Percentiles rank a stretch among this genome's conserved stretches.
These are phyloP conservation scores for Terfezia boudieri DNA, from an alignment of 495 filamentous ascomycete species.

Conservation along the genomic window DNA sequence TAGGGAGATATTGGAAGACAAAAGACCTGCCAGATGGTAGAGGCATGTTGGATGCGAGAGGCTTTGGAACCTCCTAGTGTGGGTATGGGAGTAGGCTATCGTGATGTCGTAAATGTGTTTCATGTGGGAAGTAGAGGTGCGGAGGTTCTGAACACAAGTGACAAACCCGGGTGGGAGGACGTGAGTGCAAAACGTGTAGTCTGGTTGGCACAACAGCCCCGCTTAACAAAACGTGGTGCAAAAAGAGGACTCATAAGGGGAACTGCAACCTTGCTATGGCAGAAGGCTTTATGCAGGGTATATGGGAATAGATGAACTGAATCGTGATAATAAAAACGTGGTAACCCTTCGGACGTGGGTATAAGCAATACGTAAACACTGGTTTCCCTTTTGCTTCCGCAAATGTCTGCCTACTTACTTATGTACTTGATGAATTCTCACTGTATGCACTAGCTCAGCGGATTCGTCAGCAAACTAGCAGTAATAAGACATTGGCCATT, in stretches of 20 bases:
- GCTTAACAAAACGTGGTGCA: no score
- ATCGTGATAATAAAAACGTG: no score
- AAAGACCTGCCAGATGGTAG: conserved; percentile 31
- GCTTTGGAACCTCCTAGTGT: conserved; percentile 20
- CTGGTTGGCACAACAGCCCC: no score
- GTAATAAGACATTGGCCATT: conserved; percentile 21
- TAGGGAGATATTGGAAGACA: conserved; percentile 21
- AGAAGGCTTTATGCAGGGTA: no score
- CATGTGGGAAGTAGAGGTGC: conserved; percentile 26
- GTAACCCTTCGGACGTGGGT: conserved; percentile 29
- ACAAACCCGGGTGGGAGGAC: conserved; percentile 22
- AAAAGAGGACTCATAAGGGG: no score
- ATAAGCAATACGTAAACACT: conserved; percentile 30
- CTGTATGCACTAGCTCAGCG: conserved; percentile 23
- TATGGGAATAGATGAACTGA: no score
- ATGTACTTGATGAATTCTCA: conserved; percentile 28
- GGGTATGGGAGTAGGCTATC: conserved; percentile 29
- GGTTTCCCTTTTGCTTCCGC: conserved; percentile 26
- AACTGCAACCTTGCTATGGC: no score
- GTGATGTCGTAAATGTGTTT: conserved; percentile 37
- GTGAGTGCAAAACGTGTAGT: neutral
- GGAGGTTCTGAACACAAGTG: conserved; percentile 30
- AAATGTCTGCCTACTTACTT: conserved; percentile 31
- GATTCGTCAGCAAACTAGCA: neutral
- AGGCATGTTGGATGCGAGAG: conserved; percentile 19